Evolutionary conservation across 306 rosid species (phyloP), one percentile per base, ranked within the genome.

Genomic region (Arachis hypogaea): DNA sequence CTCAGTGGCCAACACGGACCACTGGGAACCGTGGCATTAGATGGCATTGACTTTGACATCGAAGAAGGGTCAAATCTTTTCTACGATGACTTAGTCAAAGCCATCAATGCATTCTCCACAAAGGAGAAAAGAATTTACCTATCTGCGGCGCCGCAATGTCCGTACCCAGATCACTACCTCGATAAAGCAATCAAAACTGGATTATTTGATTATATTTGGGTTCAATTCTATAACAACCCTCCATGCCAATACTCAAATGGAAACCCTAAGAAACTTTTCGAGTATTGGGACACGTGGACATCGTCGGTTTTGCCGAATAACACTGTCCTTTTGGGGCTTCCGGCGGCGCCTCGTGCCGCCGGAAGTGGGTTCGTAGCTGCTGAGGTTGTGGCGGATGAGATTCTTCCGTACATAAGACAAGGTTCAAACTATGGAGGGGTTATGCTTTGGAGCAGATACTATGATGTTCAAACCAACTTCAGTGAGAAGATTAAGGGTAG

Each of bases 1-100:
- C 59, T 72, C 47, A 59, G 68, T 9, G 76, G 76, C 6, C 4
- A 46, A 5, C 0, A 14, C 4, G 76, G 68, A 2, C 76, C 76
- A 45, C 22, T 72, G 2, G 76, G 76, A n/a, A 59, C 1, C 5
- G 76, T 72, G 0, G 0, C 68, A 30, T 2, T 72, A 6, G 68
- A 72, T 60, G 76, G 76, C 40, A 72, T 72, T 9, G 76, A 72
- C 11, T 5, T 72, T 28, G 16, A 46, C 22, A 36, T 71, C 2
- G 2, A 1, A 49, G 9, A 30, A 0, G 5, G 11, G 3, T 47
- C 52, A 0, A 5, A 72, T 46, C 38, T 59, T 0, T 6, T 46
- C 1, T 72, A 67, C 58, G 49, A n/a, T 41, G 33, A 59, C 18
- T 45, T 72, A 14, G 66, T 7, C 12, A 11, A 7, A 12, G 36